Evolutionary conservation across 2,329 filamentous ascomycete species (phyloP), one percentile per base, ranked within the genome.

Genomic region (Sarocladium strictum): DNA sequence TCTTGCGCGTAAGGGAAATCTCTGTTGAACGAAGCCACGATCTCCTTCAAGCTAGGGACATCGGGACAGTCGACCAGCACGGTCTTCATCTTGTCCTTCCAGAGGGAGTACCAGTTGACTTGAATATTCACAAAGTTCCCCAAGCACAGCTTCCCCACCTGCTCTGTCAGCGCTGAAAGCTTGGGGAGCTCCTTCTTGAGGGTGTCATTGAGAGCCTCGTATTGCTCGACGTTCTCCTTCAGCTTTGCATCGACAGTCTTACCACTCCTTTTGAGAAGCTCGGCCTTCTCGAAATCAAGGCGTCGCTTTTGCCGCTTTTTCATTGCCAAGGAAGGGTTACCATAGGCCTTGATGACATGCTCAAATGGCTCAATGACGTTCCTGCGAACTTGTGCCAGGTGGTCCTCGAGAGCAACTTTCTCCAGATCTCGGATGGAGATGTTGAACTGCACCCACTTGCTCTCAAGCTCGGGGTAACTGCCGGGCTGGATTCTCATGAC

Each of bases 291-390:
- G 68, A 89, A 97, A 65, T 97, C 91, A 15, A 93, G 75, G 14
- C 95, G 81, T n/a, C 90, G 86, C 75, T 97, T 97, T 62, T 92
- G 87, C 23, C 94, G 87, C 73, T 97, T 96, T 66, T 91, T 89
- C 83, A 97, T 96, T 3, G 94, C 87, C 56, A 91, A 81, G 50
- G 91, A 89, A 2, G 93, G 91, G 33, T 89, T 88, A 53, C 88
- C 85, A 63, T 96, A 92, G 9, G 90, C 78, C 63, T 88, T 86
- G 66, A 94, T 87, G 27, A 92, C 79, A 45, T 82, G 80, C 61
- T 89, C 81, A 68, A 95, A 90, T 1, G 90, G 93, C 60, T 92
- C 86, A 58, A 96, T 90, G 50, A 96, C 90, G 62, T 86, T 85
- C 66, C 87, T 89, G 53, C 88, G 83, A 45, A 97, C 86, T 63